Conservation (phyloP, 2,329 filamentous ascomycete species). For the Trichophyton schoenleinii region DNA sequence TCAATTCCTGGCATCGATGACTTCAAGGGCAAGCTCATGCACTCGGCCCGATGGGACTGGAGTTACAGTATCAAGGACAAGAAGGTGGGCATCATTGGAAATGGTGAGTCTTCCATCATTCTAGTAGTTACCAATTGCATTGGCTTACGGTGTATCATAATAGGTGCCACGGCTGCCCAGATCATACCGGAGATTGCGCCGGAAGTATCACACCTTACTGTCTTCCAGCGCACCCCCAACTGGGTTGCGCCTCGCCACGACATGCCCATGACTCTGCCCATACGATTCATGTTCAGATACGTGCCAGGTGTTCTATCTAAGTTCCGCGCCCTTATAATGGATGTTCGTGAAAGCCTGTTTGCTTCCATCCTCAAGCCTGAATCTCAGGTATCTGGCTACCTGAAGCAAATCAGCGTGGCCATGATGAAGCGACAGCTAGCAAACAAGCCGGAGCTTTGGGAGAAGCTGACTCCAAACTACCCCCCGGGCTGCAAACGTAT, state of each 20-base stretch:
- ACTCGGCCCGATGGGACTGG: slow-evolving; percentile 50
- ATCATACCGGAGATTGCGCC: slow-evolving; percentile 47
- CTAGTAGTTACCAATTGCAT: neutral
- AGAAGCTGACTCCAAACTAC: slow-evolving; percentile 43
- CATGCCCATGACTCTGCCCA: slow-evolving; percentile 31
- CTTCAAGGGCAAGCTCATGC: slow-evolving; percentile 43
- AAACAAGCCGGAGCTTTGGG: slow-evolving; percentile 39
- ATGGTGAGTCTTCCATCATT: slow-evolving; percentile 29
- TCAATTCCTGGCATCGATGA: slow-evolving; percentile 36
- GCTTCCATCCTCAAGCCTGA: slow-evolving; percentile 32
- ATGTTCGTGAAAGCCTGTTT: slow-evolving; percentile 40
- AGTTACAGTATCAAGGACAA: slow-evolving; percentile 43
- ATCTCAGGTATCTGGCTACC: slow-evolving; percentile 30
- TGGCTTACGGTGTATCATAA: neutral
- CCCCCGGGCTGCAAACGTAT: slow-evolving; percentile 43
- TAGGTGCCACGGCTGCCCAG: slow-evolving; percentile 46
- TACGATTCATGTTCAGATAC: slow-evolving; percentile 36
- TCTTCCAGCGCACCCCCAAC: slow-evolving; percentile 49
- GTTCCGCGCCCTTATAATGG: slow-evolving; percentile 42
- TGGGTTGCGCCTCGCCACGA: slow-evolving; percentile 47
- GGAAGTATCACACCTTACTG: slow-evolving; percentile 36
- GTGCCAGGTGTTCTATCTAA: slow-evolving; percentile 40
- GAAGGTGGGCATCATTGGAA: slow-evolving; percentile 47
- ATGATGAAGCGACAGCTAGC: slow-evolving; percentile 39
- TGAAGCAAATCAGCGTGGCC: slow-evolving; percentile 26